Base-by-base conservation (phyloP, 192 early-diverging fungal species). In the Umbelopsis isabellina region DNA sequence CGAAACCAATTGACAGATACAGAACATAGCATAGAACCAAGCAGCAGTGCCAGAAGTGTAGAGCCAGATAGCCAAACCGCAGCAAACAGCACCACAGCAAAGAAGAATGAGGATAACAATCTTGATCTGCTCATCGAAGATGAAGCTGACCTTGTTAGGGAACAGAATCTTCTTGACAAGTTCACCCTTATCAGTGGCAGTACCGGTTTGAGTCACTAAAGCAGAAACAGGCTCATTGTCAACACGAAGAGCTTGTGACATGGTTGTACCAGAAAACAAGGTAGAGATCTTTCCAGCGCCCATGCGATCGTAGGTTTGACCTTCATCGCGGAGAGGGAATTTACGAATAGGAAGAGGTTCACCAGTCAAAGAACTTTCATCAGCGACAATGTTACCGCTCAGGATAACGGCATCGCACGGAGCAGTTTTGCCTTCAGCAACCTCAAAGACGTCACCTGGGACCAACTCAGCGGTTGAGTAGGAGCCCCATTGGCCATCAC, bases 91-190 rank as follows among this genome's bases (percentile, higher is more conserved):
- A 49, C 87, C 88, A 80, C 88, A 90, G 23, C 65, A 45, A 27
- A 89, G 70, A 16, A 91, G 79, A 44, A 88, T 78, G 15, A 76
- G 50, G 47, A 91, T 80, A 6, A 91, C 90, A 30, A 91, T 76
- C 73, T 90, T 90, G 66, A 91, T 82, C 44, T 91, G 89, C 79
- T 91, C 89, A 71, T 85, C 80, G 70, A 91, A 91, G 46, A 90
- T 83, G 72, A 90, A 91, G 27, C 82, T 85, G 41, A 91, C 77
- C 50, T 81, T 79, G 49, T 67, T 83, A 49, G 88, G 90, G 78
- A 86, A 90, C 22, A 91, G 73, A 71, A 91, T 91, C 77, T 90
- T 88, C 73, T 86, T 83, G 27, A 91, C 85, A 4, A 91, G 80
- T 71, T 84, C 69, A 48, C 90, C 90, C 69, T 88, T 88, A 48